Conservation (phyloP, 768 basidiomycete genomes). For the Hirschioporus abietinus region DNA sequence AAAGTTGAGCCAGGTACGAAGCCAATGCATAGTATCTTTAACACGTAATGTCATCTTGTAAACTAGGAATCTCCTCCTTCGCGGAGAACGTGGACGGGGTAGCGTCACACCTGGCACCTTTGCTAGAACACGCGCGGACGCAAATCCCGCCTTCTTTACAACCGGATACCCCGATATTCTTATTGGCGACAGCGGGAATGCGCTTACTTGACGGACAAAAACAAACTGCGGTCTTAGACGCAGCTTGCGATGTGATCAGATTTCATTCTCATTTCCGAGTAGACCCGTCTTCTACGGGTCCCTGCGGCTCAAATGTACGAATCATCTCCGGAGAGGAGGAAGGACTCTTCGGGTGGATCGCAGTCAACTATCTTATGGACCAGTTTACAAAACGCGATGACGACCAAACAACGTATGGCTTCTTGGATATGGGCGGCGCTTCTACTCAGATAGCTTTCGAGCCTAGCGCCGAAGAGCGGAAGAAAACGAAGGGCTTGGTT, state of each 20-base stretch:
- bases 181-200: slow-evolving; percentile 98
- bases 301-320: slow-evolving; percentile 87
- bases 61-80: slow-evolving; percentile 80
- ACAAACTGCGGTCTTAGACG: slow-evolving; percentile 66
- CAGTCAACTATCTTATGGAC: slow-evolving; percentile 98
- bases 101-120: slow-evolving; percentile 71
- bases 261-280: slow-evolving; percentile 76
- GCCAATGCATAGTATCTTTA: slow-evolving; percentile 1
- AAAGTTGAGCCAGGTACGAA: slow-evolving; percentile 91
- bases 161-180: slow-evolving; percentile 80
- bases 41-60: slow-evolving; percentile 3
- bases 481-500: slow-evolving; percentile 58
- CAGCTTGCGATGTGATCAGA: slow-evolving; percentile 73
- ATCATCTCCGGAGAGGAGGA: slow-evolving; percentile 99
- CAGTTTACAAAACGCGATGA: slow-evolving; percentile 63
- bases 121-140: slow-evolving; percentile 75
- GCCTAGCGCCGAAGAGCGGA: slow-evolving; percentile 54
- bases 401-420: slow-evolving; percentile 86
- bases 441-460: slow-evolving; percentile 99
- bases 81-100: slow-evolving; percentile 64
- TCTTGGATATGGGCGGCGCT: slow-evolving; percentile 98
- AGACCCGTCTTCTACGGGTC: slow-evolving; percentile 63
- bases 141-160: slow-evolving; percentile 87
- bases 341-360: slow-evolving; percentile 97
- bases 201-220: slow-evolving; percentile 68